These are phyloP conservation scores for Starmera stellimalicola DNA, from an alignment of 1,139 yeast species.

Conservation along the genomic window DNA sequence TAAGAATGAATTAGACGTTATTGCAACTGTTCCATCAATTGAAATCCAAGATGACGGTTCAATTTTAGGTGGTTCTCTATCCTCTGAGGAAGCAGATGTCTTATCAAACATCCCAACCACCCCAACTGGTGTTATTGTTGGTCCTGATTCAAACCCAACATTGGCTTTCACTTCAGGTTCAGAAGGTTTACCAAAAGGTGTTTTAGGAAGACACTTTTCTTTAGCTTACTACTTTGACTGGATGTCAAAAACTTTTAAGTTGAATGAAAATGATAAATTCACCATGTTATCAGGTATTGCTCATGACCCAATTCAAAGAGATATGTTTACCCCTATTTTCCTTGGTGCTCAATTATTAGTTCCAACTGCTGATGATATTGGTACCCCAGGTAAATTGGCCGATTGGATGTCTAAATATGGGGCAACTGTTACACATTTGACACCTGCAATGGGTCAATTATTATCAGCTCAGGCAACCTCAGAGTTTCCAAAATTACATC, in stretches of 20 bases:
- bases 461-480: constrained; percentile 94
- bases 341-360: constrained; percentile 88
- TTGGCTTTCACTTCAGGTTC: constrained; percentile 96
- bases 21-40: constrained; percentile 67
- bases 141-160: constrained; percentile 97
- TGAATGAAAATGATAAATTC: constrained; percentile 74
- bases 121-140: constrained; percentile 85
- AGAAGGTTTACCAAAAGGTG: constrained; percentile 98
- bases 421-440: constrained; percentile 93
- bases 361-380: constrained; percentile 95
- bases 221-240: constrained; percentile 96
- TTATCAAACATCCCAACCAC: constrained; percentile 39
- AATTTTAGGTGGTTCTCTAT: constrained; percentile 46
- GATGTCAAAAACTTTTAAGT: constrained; percentile 84
- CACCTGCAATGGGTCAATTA: constrained; percentile 99
- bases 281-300: constrained; percentile 99
- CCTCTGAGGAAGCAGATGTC: constrained; percentile 33
- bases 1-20: constrained; percentile 55
- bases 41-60: constrained; percentile 73
- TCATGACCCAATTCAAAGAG: constrained; percentile 98
- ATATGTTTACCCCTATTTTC: constrained; percentile 95
- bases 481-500: constrained; percentile 77
- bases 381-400: constrained; percentile 95
- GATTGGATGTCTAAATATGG: constrained; percentile 92
- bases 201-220: constrained; percentile 92